These are phyloP conservation scores for Fibroporia radiculosa DNA, from an alignment of 768 basidiomycete species.

Conservation along the genomic window DNA sequence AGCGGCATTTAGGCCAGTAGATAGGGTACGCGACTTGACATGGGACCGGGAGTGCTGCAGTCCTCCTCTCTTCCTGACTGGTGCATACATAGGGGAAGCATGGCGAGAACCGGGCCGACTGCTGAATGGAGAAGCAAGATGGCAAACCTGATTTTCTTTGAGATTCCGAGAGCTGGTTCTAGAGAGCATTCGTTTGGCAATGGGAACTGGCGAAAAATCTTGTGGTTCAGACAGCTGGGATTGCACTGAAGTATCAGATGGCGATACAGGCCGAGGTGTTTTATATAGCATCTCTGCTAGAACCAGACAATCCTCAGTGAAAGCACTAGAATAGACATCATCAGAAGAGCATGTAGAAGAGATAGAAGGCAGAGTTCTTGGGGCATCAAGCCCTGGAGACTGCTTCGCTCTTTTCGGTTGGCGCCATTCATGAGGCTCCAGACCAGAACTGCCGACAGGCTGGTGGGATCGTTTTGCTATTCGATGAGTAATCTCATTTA, in stretches of 20 bases:
- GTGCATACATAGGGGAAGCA: constrained; percentile 27
- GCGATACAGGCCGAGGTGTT: constrained; percentile 14
- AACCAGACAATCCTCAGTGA: constrained; percentile 1
- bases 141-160: constrained; percentile 28
- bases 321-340: too few species aligned
- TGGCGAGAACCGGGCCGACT: constrained; percentile 36
- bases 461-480: constrained; percentile 43
- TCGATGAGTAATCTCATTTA: constrained; percentile 34
- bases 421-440: too few species aligned
- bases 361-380: too few species aligned
- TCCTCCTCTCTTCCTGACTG: constrained; percentile 15
- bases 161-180: constrained; percentile 33
- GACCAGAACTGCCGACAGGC: too few species aligned
- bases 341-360: too few species aligned
- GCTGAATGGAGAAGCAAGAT: constrained; percentile 38
- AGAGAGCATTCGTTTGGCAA: constrained; percentile 25
- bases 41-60: constrained; percentile 16
- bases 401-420: too few species aligned
- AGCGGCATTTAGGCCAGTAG: too few species aligned
- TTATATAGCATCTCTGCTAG: constrained; percentile 7
- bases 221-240: constrained; percentile 24
- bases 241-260: too few species aligned
- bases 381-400: too few species aligned
- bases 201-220: constrained; percentile 37
- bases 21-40: constrained; percentile 34